Percentiles rank a stretch among this genome's conserved stretches.
Evolutionary conservation across 106 monocot species (phyloP).

Genomic region (Phalaenopsis equestris): DNA sequence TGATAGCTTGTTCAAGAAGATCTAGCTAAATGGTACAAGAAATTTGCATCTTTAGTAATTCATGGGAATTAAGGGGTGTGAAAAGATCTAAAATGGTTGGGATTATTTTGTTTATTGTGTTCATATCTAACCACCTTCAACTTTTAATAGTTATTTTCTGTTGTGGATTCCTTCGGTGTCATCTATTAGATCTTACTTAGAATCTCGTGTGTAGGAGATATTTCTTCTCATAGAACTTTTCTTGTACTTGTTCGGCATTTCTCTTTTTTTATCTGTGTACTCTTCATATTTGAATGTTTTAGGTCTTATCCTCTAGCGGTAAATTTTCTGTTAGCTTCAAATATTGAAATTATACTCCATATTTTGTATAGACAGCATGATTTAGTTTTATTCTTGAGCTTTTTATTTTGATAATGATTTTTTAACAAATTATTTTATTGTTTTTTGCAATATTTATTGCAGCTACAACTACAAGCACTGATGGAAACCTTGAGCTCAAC

Average conservation of each 20-base stretch:
- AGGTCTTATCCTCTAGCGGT: background rate
- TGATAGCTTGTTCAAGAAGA: no score
- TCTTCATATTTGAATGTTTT: background rate
- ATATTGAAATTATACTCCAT: background rate
- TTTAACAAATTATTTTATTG: background rate
- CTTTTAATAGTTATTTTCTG: background rate
- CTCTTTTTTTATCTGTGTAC: background rate
- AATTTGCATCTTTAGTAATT: background rate
- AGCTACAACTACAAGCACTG: slow-evolving; percentile 85
- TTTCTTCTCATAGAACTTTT: background rate
- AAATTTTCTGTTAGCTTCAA: background rate
- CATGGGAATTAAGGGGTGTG: background rate
- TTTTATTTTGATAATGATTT: background rate
- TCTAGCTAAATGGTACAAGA: background rate
- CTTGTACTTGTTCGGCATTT: background rate
- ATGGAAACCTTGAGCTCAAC: slow-evolving; percentile 82
- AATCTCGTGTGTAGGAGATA: background rate
- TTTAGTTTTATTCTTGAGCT: slow-evolving; percentile 3
- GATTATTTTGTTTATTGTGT: background rate
- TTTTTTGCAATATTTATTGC: background rate
- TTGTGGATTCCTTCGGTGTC: background rate
- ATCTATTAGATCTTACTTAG: background rate
- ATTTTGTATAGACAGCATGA: background rate
- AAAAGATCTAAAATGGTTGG: background rate
- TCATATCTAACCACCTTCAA: background rate